Evolutionary conservation across 2,329 filamentous ascomycete species (phyloP).

Genomic region (Clonostachys byssicola): DNA sequence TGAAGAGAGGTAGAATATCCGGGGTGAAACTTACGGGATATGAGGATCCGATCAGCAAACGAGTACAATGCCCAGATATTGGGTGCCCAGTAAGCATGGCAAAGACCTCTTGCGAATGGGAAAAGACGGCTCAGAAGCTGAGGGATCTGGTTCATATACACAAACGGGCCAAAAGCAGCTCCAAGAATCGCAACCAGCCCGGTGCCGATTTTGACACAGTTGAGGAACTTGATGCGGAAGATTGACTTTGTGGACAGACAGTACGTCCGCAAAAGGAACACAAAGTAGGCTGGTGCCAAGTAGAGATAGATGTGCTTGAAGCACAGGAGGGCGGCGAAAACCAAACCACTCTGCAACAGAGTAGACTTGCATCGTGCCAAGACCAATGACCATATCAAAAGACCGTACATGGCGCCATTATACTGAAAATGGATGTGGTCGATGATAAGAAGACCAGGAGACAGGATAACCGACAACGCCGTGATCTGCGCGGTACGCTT

Average conservation of each 20-base stretch:
- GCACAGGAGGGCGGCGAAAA: conserved; percentile 83
- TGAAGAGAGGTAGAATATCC: not conserved
- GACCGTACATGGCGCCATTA: conserved; percentile 93
- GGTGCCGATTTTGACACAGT: conserved; percentile 77
- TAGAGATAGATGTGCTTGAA: conserved; percentile 99
- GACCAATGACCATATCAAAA: conserved; percentile 82
- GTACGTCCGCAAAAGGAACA: conserved; percentile 85
- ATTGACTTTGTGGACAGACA: conserved; percentile 76
- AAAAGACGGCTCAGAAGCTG: conserved; percentile 85
- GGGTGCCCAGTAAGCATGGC: conserved; percentile 97
- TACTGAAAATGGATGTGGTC: conserved; percentile 99
- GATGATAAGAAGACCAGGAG: conserved; percentile 91
- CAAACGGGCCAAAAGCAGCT: conserved; percentile 87
- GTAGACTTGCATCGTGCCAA: conserved; percentile 73
- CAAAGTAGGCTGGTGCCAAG: conserved; percentile 91
- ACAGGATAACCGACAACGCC: conserved; percentile 84
- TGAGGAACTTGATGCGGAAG: conserved; percentile 71
- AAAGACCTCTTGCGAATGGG: conserved; percentile 88
- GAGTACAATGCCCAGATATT: conserved; percentile 98
- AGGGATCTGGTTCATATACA: conserved; percentile 72
- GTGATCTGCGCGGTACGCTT: conserved; percentile 79
- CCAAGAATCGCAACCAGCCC: conserved; percentile 70
- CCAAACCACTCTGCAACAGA: conserved; percentile 71
- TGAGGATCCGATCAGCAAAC: conserved; percentile 78
- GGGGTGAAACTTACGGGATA: conserved; percentile 60